These are phyloP conservation scores for Mortierella polycephala DNA, from an alignment of 371 early-diverging fungal genomes.

Conservation along the genomic window DNA sequence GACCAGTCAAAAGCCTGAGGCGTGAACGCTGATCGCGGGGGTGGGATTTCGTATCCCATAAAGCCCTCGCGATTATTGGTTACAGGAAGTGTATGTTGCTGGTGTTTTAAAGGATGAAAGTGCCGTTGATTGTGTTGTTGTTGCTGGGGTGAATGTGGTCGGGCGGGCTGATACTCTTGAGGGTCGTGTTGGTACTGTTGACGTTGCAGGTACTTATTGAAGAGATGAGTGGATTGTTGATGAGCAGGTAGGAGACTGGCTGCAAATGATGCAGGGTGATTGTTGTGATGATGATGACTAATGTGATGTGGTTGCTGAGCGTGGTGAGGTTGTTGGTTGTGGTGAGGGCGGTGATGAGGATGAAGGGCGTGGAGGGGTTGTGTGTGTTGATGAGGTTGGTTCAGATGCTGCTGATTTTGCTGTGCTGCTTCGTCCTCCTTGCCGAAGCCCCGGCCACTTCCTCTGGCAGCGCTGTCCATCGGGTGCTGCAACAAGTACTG, in stretches of 20 bases:
- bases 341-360: neutral
- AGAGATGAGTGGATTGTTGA: constrained; percentile 15
- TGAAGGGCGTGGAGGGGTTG: neutral
- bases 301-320: too few relatives aligned
- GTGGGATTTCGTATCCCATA: constrained; percentile 16
- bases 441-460: neutral
- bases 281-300: neutral
- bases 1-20: constrained; percentile 33
- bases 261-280: neutral
- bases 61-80: constrained; percentile 10
- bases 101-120: neutral
- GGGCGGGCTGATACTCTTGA: constrained; percentile 4
- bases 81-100: constrained; percentile 8
- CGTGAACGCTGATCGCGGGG: constrained; percentile 25
- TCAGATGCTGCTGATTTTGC: neutral
- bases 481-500: constrained; percentile 7
- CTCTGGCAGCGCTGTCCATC: neutral
- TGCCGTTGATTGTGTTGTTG: constrained; percentile 10
- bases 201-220: constrained; percentile 17
- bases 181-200: constrained; percentile 10
- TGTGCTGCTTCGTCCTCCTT: constrained; percentile 7
- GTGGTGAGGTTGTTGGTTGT: neutral
- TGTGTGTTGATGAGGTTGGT: neutral
- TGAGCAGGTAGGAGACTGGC: constrained; percentile 16
- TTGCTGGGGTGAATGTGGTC: neutral